These are phyloP conservation scores for Saccharomycopsis sp. DNA, from an alignment of 805 yeast species.

Conservation along the genomic window DNA sequence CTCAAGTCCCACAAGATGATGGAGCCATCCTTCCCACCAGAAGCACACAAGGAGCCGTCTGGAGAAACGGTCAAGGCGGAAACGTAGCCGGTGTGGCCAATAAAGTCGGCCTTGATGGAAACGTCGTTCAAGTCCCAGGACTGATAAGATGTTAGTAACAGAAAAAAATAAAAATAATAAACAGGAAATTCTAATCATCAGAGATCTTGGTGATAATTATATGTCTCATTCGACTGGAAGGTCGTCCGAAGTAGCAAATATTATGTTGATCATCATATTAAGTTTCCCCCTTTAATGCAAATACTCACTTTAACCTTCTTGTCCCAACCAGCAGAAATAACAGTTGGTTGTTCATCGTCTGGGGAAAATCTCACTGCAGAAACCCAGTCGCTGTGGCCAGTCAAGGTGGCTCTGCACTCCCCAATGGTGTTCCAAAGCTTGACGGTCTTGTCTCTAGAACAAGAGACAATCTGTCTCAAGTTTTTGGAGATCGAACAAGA, in stretches of 20 bases:
- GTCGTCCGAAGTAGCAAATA: conserved; percentile 99
- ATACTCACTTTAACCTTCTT: conserved; percentile 97
- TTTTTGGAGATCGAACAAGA: conserved; percentile 93
- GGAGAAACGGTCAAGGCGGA: conserved; percentile 96
- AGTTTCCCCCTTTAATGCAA: too few relatives aligned
- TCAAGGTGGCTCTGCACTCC: conserved; percentile 88
- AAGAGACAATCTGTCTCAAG: conserved; percentile 97
- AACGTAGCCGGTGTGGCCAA: conserved; percentile 99
- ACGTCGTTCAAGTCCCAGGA: conserved; percentile 88
- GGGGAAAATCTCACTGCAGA: conserved; percentile 97
- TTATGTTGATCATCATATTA: conserved; percentile 62
- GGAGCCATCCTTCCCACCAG: conserved; percentile 99
- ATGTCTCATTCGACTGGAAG: conserved; percentile 86
- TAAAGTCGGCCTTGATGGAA: conserved; percentile 87
- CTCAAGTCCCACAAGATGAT: conserved; percentile 97
- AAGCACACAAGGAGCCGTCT: conserved; percentile 98
- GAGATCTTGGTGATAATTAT: conserved; percentile 96
- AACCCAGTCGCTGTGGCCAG: conserved; percentile 99
- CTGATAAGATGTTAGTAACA: conserved; percentile 33
- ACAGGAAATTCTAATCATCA: conserved; percentile 45
- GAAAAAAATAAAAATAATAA: neutral
- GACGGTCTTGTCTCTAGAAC: conserved; percentile 95
- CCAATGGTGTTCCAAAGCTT: conserved; percentile 99
- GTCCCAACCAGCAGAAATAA: conserved; percentile 98
- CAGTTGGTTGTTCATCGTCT: conserved; percentile 56